Evolutionary conservation across 1,284 basidiomycete genomes (phyloP).

Genomic region (Serendipita sp.): DNA sequence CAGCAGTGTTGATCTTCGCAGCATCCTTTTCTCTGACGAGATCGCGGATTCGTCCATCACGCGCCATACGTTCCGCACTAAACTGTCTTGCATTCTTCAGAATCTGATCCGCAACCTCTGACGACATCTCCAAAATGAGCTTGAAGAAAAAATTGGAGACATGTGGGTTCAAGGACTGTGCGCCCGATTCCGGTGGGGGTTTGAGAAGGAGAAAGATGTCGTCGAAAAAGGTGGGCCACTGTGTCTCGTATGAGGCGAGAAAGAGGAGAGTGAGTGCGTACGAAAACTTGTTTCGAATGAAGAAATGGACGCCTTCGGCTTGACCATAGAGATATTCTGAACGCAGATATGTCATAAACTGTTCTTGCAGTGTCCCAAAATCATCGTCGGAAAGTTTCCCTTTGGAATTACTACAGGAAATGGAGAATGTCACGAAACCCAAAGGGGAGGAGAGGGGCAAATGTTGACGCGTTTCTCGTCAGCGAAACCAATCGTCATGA

Average conservation of each 20-base stretch:
- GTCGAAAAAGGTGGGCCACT: conserved; percentile 71
- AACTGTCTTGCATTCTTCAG: conserved; percentile 72
- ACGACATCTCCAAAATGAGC: conserved; percentile 79
- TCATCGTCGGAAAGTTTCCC: conserved; percentile 50
- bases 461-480: neutral
- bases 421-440: conserved; percentile 8
- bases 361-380: conserved; percentile 54
- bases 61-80: conserved; percentile 50
- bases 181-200: conserved; percentile 32
- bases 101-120: conserved; percentile 83
- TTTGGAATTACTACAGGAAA: conserved; percentile 28
- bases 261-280: conserved; percentile 95
- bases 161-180: conserved; percentile 57
- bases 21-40: conserved; percentile 82
- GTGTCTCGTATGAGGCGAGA: conserved; percentile 73
- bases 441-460: neutral
- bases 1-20: conserved; percentile 70
- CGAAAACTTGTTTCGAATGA: conserved; percentile 94
- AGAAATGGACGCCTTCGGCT: conserved; percentile 58
- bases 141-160: conserved; percentile 77
- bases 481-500: neutral
- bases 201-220: conserved; percentile 66
- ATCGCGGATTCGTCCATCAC: conserved; percentile 76
- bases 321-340: conserved; percentile 64
- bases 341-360: conserved; percentile 59